Conservation (phyloP, 345 rosid species). For the Eutrema japonicum region DNA sequence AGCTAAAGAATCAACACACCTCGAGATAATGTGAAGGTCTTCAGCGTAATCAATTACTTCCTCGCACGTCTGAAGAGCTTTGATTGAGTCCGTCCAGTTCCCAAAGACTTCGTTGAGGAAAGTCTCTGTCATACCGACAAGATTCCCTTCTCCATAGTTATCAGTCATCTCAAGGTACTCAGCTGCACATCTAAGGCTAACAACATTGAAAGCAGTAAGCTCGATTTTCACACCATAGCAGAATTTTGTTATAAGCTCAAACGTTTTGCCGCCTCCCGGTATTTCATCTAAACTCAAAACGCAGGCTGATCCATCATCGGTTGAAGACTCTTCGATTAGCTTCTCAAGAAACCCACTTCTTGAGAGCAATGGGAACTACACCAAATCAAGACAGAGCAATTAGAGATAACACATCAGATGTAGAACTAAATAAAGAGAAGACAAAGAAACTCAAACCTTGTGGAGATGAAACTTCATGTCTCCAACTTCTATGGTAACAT, state of each 20-base stretch:
- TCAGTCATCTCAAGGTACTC: slow-evolving; percentile 73
- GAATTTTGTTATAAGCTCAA: slow-evolving; percentile 60
- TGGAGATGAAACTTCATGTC: slow-evolving; percentile 77
- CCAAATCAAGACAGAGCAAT: slow-evolving; percentile 15
- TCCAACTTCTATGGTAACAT: slow-evolving; percentile 65
- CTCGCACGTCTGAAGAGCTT: slow-evolving; percentile 74
- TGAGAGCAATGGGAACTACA: slow-evolving; percentile 77
- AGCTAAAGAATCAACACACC: slow-evolving; percentile 75
- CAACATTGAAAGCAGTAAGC: slow-evolving; percentile 59
- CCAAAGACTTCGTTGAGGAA: slow-evolving; percentile 65
- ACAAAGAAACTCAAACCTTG: slow-evolving; percentile 53
- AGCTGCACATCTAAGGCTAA: slow-evolving; percentile 72
- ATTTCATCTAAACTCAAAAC: slow-evolving; percentile 59
- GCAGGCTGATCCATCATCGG: slow-evolving; percentile 49
- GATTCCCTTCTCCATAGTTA: slow-evolving; percentile 66
- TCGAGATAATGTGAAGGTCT: slow-evolving; percentile 69
- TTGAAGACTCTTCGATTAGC: slow-evolving; percentile 54
- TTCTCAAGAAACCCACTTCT: slow-evolving; percentile 62
- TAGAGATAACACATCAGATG: neutral
- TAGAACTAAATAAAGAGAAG: neutral
- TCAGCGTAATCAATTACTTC: slow-evolving; percentile 63
- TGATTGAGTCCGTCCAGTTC: slow-evolving; percentile 67
- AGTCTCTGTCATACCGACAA: slow-evolving; percentile 57
- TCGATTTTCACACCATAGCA: slow-evolving; percentile 73
- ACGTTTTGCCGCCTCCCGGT: slow-evolving; percentile 77